Base-by-base conservation (phyloP, 2,329 filamentous ascomycete species). In the Botrytis hyacinthi region DNA sequence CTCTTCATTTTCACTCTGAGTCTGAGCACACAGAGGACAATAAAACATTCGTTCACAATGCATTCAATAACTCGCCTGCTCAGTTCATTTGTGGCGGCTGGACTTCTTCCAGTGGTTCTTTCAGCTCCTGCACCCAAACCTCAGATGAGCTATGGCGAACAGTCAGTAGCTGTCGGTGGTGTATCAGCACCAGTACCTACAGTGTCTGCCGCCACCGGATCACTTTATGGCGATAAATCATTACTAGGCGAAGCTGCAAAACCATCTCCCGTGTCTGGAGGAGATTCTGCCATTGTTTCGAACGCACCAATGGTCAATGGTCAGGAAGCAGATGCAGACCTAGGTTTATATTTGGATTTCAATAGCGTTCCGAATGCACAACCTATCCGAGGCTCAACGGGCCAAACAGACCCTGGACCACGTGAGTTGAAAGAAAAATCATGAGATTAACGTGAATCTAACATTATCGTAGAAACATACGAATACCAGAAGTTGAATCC, bases 291-390 rank as follows among this genome's bases (percentile, higher is more conserved):
- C 44, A 74, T 82, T 1, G 83, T 86, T 7, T 72, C 75, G 2
- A 76, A 82, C 9, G 82, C 82, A 61, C 80, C 85, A 67, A 82
- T 86, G 16, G 86, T 87, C 18, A 80, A 82, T 2, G 87, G 86
- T 0, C 88, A 90, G 77, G 83, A 84, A 4, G 85, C 84, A 0
- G 84, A 88, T 73, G 79, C 82, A 0, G 80, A 87, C 20, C 81
- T 88, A 18, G 88, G 88, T 1, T 77, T 85, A 3, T 88, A 85
- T 73, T 83, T 90, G 2, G 83, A 89, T 79, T 87, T 90, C 75
- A 83, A 86, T 68, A 81, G 84, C 69, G 84, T 84, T 46, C 82
- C 85, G 4, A 84, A 83, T 42, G 87, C 88, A 0, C 86, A 89
- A 78, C 87, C 88, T 2, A 84, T 89, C 67, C 84, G 88, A 37